Conservation (phyloP, 352 stramenopile species). For the Phytophthora nicotianae region DNA sequence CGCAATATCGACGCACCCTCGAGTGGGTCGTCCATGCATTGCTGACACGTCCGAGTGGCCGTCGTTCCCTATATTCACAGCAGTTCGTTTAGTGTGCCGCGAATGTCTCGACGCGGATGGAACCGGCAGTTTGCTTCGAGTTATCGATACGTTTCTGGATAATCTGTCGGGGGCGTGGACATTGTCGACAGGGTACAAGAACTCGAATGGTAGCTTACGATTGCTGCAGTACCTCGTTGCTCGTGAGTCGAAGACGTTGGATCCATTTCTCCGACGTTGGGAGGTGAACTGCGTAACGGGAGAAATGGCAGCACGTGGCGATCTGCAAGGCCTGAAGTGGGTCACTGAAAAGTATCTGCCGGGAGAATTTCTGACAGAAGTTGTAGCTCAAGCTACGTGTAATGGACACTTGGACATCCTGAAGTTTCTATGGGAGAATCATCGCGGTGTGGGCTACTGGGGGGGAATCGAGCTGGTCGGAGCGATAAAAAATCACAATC, state of each 20-base stretch:
- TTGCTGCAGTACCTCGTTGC: neutral
- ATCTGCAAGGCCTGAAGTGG: constrained; percentile 17
- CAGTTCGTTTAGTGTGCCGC: neutral
- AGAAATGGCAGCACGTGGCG: constrained; percentile 6
- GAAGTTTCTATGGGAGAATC: constrained; percentile 14
- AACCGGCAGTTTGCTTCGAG: neutral
- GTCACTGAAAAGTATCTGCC: constrained; percentile 12
- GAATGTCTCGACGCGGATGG: neutral
- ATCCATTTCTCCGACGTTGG: constrained; percentile 9
- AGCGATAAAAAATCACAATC: constrained; percentile 13
- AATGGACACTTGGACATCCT: constrained; percentile 19
- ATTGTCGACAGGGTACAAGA: neutral
- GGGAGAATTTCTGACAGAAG: neutral
- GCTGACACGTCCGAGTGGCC: constrained; percentile 3
- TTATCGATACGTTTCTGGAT: neutral
- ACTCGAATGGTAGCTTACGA: neutral
- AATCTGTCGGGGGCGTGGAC: neutral
- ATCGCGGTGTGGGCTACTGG: constrained; percentile 6
- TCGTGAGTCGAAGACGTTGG: constrained; percentile 5
- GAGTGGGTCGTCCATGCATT: neutral
- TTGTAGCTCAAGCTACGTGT: constrained; percentile 8
- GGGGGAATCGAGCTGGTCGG: constrained; percentile 17
- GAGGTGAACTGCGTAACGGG: constrained; percentile 4
- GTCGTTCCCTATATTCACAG: constrained; percentile 2
- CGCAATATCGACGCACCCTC: neutral